phyloP scores from a whole-genome alignment of 805 yeast species.

The Candida odintsovae region DNA sequence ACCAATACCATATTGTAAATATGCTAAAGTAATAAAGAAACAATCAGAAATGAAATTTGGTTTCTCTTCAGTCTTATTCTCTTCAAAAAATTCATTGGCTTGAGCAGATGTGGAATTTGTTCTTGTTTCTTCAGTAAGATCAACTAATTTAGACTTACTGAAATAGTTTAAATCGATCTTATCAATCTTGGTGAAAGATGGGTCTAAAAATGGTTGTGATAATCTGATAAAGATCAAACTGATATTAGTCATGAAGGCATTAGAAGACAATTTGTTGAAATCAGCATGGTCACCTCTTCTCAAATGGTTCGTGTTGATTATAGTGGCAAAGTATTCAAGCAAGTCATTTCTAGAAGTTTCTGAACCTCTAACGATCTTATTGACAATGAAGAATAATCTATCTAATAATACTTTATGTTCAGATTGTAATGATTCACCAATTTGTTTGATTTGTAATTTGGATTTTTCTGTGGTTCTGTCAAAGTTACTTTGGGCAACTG shows the following conservation, averaged over 20 bases:
- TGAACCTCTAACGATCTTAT: conserved; percentile 73
- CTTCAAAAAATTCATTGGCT: conserved; percentile 50
- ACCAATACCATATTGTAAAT: conserved; percentile 83
- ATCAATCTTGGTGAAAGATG: conserved; percentile 59
- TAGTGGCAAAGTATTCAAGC: conserved; percentile 61
- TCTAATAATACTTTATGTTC: conserved; percentile 57
- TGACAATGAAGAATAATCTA: conserved; percentile 62
- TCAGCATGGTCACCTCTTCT: conserved; percentile 84
- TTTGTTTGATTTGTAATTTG: conserved; percentile 39
- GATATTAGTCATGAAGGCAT: conserved; percentile 79
- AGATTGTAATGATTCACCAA: conserved; percentile 55
- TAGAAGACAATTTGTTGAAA: conserved; percentile 58
- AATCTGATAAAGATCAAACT: conserved; percentile 61
- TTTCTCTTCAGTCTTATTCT: conserved; percentile 30
- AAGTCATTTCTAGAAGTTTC: conserved; percentile 55
- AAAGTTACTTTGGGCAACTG: conserved; percentile 44
- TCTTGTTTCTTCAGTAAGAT: conserved; percentile 76
- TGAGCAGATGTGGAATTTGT: conserved; percentile 71
- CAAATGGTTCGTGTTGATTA: conserved; percentile 78
- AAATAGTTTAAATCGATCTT: conserved; percentile 74
- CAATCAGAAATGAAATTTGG: conserved; percentile 88
- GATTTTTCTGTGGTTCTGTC: conserved; percentile 25
- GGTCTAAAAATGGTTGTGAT: conserved; percentile 79
- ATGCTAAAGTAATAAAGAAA: conserved; percentile 73
- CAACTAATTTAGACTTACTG: conserved; percentile 46